Conservation (phyloP, 2,329 filamentous ascomycete genomes). For the Stachybotrys elegans region DNA sequence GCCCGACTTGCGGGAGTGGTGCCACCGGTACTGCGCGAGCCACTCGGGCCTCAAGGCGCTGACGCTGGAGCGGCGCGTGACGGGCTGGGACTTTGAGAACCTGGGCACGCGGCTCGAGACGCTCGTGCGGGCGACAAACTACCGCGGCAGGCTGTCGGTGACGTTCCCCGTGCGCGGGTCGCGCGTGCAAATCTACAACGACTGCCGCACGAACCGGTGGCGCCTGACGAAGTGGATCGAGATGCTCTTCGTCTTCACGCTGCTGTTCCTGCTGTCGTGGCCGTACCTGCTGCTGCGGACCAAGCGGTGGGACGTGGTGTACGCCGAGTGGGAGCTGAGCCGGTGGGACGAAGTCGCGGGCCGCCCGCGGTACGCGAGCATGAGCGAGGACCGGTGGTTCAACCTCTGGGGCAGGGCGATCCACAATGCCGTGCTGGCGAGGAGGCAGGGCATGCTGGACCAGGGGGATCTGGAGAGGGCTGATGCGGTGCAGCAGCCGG, state of each 20-base stretch:
- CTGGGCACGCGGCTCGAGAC: conserved; percentile 47
- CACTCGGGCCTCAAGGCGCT: conserved; percentile 53
- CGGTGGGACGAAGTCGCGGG: conserved; percentile 22
- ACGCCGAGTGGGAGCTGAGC: conserved; percentile 50
- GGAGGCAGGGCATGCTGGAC: conserved; percentile 49
- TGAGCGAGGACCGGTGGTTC: conserved; percentile 57
- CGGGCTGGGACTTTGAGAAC: conserved; percentile 54
- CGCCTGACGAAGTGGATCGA: conserved; percentile 59
- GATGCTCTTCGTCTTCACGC: conserved; percentile 60
- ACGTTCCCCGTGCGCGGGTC: conserved; percentile 54
- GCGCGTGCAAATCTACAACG: conserved; percentile 58
- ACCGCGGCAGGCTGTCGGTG: conserved; percentile 57
- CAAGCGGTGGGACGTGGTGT: conserved; percentile 59
- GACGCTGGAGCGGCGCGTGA: conserved; percentile 43
- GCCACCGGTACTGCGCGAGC: conserved; percentile 59
- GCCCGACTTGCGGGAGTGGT: conserved; percentile 52
- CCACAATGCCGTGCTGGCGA: conserved; percentile 51
- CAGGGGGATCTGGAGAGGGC: conserved; percentile 50
- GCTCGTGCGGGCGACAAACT: conserved; percentile 61
- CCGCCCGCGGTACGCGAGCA: conserved; percentile 43
- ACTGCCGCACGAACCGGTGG: conserved; percentile 58
- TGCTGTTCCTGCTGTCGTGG: conserved; percentile 67
- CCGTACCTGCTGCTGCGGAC: conserved; percentile 64
- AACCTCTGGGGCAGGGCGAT: conserved; percentile 59
- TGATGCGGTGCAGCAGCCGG: conserved; percentile 23